Base-by-base conservation (phyloP, 495 filamentous ascomycete species). In the Talaromyces stipitatus region DNA sequence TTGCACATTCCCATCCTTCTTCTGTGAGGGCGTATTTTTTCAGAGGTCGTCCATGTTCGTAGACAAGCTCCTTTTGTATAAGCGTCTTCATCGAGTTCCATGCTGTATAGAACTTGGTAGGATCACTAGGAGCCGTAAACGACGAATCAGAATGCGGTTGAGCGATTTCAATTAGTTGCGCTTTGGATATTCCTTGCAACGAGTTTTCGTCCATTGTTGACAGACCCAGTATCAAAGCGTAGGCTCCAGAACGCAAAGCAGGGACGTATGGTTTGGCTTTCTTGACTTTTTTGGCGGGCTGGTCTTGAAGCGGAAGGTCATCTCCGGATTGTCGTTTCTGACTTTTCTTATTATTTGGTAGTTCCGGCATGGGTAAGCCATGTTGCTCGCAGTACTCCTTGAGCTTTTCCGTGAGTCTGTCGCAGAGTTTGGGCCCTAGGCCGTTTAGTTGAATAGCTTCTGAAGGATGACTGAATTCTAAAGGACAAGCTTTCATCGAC, bases 71-170 rank as follows among this genome's bases (percentile, higher is more conserved):
- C 68, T 92, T 91, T 26, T 83, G 73, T 2, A 84, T 61, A 26
- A 94, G 72, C 0, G 85, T 88, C 62, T 89, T 91, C 82, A 95
- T 95, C 0, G 88, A 89, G 63, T 79, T 85, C 90, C 90, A 95
- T 0, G 89, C 90, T 2, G 89, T 94, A 60, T 89, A 90, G 64
- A 79, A 88, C 61, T 82, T 87, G 4, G 74, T 85, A 2, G 86
- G 72, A 51, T 91, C 85, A 9, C 72, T 70, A 5, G 88, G 85
- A 1, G 81, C 82, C 0, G 82, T 87, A 63, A 91, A 92, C 0
- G 87, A 91, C 4, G 85, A 70, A 65, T 92, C 88, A 61, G 85
- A 91, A 66, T 85, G 76, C 18, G 81, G 81, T 62, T 92, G 85
- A 11, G 89, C 89, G 3, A 73, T 73, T 54, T 85, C 85, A 41